phyloP scores from a whole-genome alignment of 768 basidiomycete species.

The Boletus insuetus region DNA sequence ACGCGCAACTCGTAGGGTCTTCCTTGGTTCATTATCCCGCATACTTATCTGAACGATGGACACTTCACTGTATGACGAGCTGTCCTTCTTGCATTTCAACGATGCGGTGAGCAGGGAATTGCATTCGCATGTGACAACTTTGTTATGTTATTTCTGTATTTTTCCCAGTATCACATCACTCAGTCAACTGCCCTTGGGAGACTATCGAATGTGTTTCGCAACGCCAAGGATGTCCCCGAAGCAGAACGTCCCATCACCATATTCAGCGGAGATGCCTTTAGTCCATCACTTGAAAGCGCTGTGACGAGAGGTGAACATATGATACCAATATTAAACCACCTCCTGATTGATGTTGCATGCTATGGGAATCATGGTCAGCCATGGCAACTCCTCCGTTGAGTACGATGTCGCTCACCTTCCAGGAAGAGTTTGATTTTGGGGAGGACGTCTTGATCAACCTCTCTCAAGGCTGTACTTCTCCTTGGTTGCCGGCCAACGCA shows the following conservation, averaged over 20 bases:
- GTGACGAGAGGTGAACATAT: conserved; percentile 9
- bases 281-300: conserved; percentile 4
- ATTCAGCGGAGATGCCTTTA: conserved; percentile 11
- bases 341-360: conserved; percentile 9
- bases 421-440: conserved; percentile 4
- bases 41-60: neutral
- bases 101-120: conserved; percentile 6
- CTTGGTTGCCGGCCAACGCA: conserved; percentile 10
- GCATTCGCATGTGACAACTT: neutral
- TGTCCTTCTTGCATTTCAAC: conserved; percentile 8
- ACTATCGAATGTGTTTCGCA: conserved; percentile 1
- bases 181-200: conserved; percentile 1
- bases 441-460: conserved; percentile 7
- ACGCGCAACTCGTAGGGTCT: neutral
- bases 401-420: neutral
- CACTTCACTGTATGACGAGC: neutral
- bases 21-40: neutral
- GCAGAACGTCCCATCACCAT: neutral
- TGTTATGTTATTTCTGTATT: neutral
- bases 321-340: conserved; percentile 3
- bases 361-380: conserved; percentile 7
- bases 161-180: conserved; percentile 7
- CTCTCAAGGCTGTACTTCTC: conserved; percentile 6
- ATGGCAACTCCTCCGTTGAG: too few relatives aligned
- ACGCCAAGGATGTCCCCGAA: neutral